Percentiles rank a stretch among this genome's conserved stretches.
phyloP scores from a whole-genome alignment of 2,329 filamentous ascomycete species.

The Trichoderma atrobrunneum region DNA sequence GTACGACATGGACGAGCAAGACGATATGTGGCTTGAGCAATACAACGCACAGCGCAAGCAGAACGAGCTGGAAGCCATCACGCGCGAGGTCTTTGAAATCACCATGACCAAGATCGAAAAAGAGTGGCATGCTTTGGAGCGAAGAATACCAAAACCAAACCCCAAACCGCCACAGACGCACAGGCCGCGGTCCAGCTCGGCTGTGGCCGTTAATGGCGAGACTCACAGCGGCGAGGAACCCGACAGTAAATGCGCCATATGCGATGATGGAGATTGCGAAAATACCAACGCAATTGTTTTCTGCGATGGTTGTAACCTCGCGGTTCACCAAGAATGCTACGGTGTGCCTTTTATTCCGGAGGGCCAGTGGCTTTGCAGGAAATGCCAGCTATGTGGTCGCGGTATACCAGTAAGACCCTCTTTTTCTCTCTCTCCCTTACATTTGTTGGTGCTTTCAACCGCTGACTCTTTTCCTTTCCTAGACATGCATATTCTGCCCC shows the following conservation, averaged over 20 bases:
- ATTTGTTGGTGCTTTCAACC: background rate
- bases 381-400: conserved; percentile 91
- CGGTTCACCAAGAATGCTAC: conserved; percentile 98
- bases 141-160: conserved; percentile 93
- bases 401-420: conserved; percentile 68
- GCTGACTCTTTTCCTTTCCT: background rate
- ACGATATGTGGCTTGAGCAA: conserved; percentile 89
- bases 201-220: conserved; percentile 93
- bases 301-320: conserved; percentile 95
- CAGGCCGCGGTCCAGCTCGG: conserved; percentile 86
- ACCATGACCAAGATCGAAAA: conserved; percentile 99
- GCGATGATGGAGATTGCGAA: conserved; percentile 98
- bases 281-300: conserved; percentile 99
- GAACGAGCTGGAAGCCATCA: conserved; percentile 76
- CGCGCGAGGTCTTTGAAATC: conserved; percentile 92
- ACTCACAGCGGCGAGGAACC: conserved; percentile 81
- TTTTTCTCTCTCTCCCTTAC: background rate
- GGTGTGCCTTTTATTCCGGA: conserved; percentile 98
- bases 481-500: conserved; percentile 97
- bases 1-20: conserved; percentile 99
- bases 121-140: conserved; percentile 95
- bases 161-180: conserved; percentile 95
- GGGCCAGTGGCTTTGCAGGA: conserved; percentile 95
- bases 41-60: conserved; percentile 75
- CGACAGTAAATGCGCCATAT: conserved; percentile 96